These are phyloP conservation scores for Candida verbasci DNA, from an alignment of 805 yeast species.

Conservation along the genomic window DNA sequence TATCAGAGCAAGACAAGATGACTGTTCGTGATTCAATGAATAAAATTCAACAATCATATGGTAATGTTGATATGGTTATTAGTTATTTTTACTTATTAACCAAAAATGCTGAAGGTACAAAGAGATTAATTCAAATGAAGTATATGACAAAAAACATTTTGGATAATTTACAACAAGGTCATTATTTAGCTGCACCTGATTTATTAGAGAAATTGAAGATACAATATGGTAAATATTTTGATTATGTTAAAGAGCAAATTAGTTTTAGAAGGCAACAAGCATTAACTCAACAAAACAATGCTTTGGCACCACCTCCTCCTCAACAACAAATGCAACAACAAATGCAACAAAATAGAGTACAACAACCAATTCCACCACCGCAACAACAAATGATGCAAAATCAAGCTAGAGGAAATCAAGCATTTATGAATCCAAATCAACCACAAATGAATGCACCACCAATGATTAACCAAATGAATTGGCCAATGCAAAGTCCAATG, in stretches of 20 bases:
- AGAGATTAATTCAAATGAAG: conserved; percentile 72
- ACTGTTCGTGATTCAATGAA: conserved; percentile 52
- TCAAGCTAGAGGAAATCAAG: conserved; percentile 9
- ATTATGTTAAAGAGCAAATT: conserved; percentile 65
- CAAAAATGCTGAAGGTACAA: conserved; percentile 70
- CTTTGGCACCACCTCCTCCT: conserved; percentile 2
- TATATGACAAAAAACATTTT: conserved; percentile 72
- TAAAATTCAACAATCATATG: conserved; percentile 54
- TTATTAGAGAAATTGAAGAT: conserved; percentile 63
- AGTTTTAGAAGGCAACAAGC: conserved; percentile 31
- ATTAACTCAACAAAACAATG: conserved; percentile 8
- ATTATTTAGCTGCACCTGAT: conserved; percentile 68
- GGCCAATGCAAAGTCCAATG: conserved; percentile 6
- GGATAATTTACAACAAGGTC: conserved; percentile 61
- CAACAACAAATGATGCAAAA: conserved; percentile 15
- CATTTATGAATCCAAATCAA: conserved; percentile 6
- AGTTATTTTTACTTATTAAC: conserved; percentile 77
- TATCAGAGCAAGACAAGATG: conserved; percentile 62
- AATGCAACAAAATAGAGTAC: conserved; percentile 10
- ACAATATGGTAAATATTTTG: conserved; percentile 72
- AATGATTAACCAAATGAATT: conserved; percentile 5
- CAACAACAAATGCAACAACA: conserved; percentile 15
- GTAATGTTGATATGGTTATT: conserved; percentile 68
- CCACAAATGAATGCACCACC: conserved; percentile 7
- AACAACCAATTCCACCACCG: conserved; percentile 9